Conservation (phyloP, 2,329 filamentous ascomycete species). For the Acrocalymma vagum region DNA sequence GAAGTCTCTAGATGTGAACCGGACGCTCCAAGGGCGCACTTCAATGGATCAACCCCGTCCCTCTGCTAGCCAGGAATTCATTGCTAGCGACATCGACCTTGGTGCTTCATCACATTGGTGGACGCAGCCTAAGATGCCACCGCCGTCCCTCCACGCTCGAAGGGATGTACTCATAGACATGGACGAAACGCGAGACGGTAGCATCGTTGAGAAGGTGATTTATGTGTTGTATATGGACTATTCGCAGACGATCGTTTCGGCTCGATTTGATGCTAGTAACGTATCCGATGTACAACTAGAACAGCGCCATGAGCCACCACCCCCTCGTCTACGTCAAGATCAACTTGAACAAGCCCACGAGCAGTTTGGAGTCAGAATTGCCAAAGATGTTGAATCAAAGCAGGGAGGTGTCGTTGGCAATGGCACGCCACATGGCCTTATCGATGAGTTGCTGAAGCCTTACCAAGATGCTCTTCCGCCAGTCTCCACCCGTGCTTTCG, state of each 20-base stretch:
- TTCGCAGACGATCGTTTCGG: slow-evolving; percentile 89
- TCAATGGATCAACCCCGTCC: slow-evolving; percentile 82
- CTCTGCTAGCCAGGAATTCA: slow-evolving; percentile 80
- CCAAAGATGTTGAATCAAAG: slow-evolving; percentile 72
- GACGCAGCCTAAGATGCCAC: slow-evolving; percentile 80
- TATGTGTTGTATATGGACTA: slow-evolving; percentile 96
- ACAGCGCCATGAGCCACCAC: slow-evolving; percentile 87
- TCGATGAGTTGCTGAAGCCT: slow-evolving; percentile 80
- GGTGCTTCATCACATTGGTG: slow-evolving; percentile 82
- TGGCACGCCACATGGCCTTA: slow-evolving; percentile 78
- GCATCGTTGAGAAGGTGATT: slow-evolving; percentile 79
- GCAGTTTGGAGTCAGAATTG: slow-evolving; percentile 80
- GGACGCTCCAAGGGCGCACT: slow-evolving; percentile 60
- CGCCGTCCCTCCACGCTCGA: slow-evolving; percentile 82
- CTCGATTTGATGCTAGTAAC: slow-evolving; percentile 79
- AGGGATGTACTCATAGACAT: slow-evolving; percentile 85
- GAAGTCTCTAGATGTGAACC: slow-evolving; percentile 71
- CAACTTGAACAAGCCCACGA: slow-evolving; percentile 89
- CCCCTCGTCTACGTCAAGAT: slow-evolving; percentile 84
- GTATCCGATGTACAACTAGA: slow-evolving; percentile 77
- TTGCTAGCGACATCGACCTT: slow-evolving; percentile 88
- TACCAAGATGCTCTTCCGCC: slow-evolving; percentile 79
- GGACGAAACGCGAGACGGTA: slow-evolving; percentile 79
- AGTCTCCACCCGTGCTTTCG: slow-evolving; percentile 88
- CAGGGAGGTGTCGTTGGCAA: slow-evolving; percentile 86